Conservation (phyloP, 1,139 yeast genomes). For the Hyphopichia burtonii region DNA sequence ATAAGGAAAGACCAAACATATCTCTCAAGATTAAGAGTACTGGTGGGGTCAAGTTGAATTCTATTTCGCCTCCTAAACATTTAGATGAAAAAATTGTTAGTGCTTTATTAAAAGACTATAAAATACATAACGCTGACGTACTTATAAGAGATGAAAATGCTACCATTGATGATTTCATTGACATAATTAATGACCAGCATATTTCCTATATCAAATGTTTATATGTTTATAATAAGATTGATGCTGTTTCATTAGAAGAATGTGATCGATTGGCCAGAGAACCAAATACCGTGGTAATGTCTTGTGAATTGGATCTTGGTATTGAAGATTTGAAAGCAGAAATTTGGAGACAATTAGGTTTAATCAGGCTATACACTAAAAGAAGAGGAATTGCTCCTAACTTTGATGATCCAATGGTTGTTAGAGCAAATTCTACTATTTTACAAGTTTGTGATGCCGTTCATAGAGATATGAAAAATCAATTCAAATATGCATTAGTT, state of each 20-base stretch:
- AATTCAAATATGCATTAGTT: conserved; percentile 89
- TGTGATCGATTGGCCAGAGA: conserved; percentile 88
- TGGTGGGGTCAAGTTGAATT: conserved; percentile 87
- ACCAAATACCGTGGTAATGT: conserved; percentile 91
- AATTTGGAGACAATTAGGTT: conserved; percentile 84
- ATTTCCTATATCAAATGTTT: conserved; percentile 88
- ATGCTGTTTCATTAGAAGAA: conserved; percentile 92
- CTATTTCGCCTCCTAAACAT: conserved; percentile 77
- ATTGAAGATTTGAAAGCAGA: conserved; percentile 85
- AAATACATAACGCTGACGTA: conserved; percentile 91
- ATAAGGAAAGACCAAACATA: conserved; percentile 79
- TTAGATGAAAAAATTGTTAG: conserved; percentile 79
- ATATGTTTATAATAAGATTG: conserved; percentile 92
- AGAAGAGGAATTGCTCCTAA: conserved; percentile 76
- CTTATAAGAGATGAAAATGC: conserved; percentile 84
- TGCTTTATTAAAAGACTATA: conserved; percentile 79
- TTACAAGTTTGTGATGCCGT: conserved; percentile 89
- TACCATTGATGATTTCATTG: conserved; percentile 92
- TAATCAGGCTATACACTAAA: conserved; percentile 83
- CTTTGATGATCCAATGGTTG: conserved; percentile 88
- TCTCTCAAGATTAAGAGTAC: conserved; percentile 76
- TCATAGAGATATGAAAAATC: conserved; percentile 88
- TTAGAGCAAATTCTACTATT: conserved; percentile 72
- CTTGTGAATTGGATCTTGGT: conserved; percentile 86
- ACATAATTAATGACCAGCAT: conserved; percentile 82